phyloP scores from a whole-genome alignment of 768 basidiomycete species.

The Xerocomus potaroensis region DNA sequence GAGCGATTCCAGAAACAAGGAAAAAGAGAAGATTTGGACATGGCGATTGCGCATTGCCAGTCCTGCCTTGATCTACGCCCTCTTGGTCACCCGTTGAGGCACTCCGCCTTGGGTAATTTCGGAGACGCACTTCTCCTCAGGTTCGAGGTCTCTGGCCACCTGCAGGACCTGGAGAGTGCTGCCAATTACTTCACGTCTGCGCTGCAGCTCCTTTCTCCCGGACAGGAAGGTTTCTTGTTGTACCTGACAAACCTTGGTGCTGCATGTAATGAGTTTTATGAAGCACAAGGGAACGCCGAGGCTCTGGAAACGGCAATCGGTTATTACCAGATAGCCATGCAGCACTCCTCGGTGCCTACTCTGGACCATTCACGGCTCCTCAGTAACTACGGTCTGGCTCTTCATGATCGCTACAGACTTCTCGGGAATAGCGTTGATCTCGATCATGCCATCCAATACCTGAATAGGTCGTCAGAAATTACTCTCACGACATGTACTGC shows the following conservation, averaged over 20 bases:
- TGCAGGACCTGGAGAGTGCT: conserved; percentile 24
- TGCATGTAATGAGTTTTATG: conserved; percentile 3
- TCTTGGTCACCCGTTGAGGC: conserved; percentile 15
- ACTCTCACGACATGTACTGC: conserved; percentile 4
- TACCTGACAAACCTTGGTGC: conserved; percentile 13
- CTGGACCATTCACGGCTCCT: conserved; percentile 17
- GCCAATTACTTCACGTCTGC: conserved; percentile 8
- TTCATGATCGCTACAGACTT: conserved; percentile 13
- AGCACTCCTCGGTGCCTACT: conserved; percentile 11
- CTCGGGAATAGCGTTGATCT: conserved; percentile 19
- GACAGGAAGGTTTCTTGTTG: conserved; percentile 7
- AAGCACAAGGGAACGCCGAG: conserved; percentile 9
- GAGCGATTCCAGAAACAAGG: conserved; percentile 16
- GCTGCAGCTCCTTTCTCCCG: conserved; percentile 14
- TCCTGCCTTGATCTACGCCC: conserved; percentile 20
- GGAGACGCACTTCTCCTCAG: conserved; percentile 17
- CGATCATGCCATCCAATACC: conserved; percentile 19
- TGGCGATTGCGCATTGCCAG: conserved; percentile 11
- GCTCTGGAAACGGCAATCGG: conserved; percentile 21
- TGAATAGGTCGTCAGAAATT: conserved; percentile 16
- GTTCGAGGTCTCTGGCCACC: conserved; percentile 22
- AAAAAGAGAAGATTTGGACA: conserved; percentile 15
- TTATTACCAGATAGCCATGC: conserved; percentile 13
- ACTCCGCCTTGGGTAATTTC: conserved; percentile 15
- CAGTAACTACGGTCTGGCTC: conserved; percentile 16